These are phyloP conservation scores for Quercus phellos DNA, from an alignment of 331 rosid species.

Conservation along the genomic window DNA sequence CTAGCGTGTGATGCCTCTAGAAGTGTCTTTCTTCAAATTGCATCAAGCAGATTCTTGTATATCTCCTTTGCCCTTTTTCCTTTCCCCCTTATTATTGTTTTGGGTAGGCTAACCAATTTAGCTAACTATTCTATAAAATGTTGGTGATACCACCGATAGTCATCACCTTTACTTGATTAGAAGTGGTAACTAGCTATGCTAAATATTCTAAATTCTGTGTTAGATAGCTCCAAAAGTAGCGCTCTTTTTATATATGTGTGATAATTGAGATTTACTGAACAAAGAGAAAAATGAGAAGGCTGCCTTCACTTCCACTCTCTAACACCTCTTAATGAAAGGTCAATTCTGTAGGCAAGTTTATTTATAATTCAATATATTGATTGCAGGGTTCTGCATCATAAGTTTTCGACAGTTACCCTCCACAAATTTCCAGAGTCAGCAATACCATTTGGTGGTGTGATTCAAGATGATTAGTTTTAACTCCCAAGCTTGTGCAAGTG, in stretches of 20 bases:
- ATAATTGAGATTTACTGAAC: background rate
- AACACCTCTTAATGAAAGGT: background rate
- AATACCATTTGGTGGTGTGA: background rate
- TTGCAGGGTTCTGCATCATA: background rate
- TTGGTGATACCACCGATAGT: background rate
- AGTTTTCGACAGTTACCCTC: background rate
- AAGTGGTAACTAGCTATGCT: background rate
- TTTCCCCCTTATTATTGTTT: background rate
- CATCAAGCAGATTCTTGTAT: background rate
- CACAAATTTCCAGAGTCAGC: background rate
- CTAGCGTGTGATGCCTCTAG: conserved; percentile 12
- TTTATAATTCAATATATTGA: background rate
- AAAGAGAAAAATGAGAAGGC: background rate
- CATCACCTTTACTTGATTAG: background rate
- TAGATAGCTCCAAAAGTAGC: background rate
- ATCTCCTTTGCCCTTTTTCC: background rate
- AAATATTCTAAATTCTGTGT: background rate
- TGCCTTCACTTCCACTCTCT: background rate
- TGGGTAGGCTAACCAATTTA: background rate
- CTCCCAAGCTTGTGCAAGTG: background rate
- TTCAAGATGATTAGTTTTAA: background rate
- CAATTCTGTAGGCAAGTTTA: background rate
- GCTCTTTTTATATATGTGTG: background rate
- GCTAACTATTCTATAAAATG: background rate
- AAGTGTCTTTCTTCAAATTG: background rate